These are phyloP conservation scores for Lentinula aciculospora DNA, from an alignment of 768 basidiomycete species.

Conservation along the genomic window DNA sequence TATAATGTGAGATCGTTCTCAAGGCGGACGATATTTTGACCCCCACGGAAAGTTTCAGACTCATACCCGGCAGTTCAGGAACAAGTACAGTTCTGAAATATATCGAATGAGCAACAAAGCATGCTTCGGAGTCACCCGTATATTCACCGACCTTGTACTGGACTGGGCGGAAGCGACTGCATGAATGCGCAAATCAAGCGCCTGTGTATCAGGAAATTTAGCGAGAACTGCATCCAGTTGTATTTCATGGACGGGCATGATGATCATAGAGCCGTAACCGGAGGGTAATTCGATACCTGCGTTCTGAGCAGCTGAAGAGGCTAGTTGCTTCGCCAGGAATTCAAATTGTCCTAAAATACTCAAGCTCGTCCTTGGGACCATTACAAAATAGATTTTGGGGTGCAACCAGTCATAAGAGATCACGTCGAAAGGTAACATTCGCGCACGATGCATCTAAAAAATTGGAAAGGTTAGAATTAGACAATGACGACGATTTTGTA, in stretches of 20 bases:
- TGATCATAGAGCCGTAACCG: constrained; percentile 22
- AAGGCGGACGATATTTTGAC: constrained; percentile 54
- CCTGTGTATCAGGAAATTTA: constrained; percentile 36
- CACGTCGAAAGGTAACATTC: constrained; percentile 29
- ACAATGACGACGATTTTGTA: background rate
- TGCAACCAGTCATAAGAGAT: constrained; percentile 47
- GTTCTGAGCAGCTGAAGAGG: constrained; percentile 23
- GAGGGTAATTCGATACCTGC: constrained; percentile 20
- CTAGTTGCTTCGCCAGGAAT: constrained; percentile 24
- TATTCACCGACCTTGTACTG: constrained; percentile 40
- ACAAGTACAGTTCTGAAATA: constrained; percentile 35
- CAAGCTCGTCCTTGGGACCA: constrained; percentile 31
- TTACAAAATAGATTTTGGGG: constrained; percentile 43
- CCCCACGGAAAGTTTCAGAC: constrained; percentile 48
- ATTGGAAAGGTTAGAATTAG: background rate
- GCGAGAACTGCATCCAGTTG: constrained; percentile 39
- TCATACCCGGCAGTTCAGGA: constrained; percentile 36
- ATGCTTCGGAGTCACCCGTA: background rate
- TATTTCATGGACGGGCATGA: constrained; percentile 51
- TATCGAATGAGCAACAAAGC: constrained; percentile 4
- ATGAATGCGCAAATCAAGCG: constrained; percentile 35
- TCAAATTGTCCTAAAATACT: constrained; percentile 40
- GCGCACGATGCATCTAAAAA: constrained; percentile 50
- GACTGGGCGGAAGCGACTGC: constrained; percentile 42
- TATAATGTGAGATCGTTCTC: constrained; percentile 55